phyloP scores from a whole-genome alignment of 1,284 basidiomycete genomes.

The Crepidotus sp. region DNA sequence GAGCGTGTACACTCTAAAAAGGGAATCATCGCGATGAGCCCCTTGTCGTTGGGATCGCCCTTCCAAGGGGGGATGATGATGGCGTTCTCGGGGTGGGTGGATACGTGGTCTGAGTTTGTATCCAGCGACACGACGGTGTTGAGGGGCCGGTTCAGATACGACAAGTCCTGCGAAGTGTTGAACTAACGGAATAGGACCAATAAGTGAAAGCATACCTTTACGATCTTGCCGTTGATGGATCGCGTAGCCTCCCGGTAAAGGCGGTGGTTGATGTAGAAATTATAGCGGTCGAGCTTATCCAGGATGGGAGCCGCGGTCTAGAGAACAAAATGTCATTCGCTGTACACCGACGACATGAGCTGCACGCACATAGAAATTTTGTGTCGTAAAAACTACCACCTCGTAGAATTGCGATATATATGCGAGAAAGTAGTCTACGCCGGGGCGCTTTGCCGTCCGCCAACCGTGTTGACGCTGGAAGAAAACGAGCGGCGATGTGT shows the following conservation, averaged over 20 bases:
- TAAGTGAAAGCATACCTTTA: conserved; percentile 60
- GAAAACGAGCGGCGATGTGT: neutral
- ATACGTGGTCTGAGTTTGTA: conserved; percentile 70
- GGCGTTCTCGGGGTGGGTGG: conserved; percentile 85
- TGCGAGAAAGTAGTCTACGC: conserved; percentile 94
- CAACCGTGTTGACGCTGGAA: conserved; percentile 75
- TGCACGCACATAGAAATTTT: conserved; percentile 75
- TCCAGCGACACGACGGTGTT: conserved; percentile 88
- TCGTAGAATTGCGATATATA: conserved; percentile 98
- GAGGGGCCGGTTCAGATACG: conserved; percentile 89
- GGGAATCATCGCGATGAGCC: conserved; percentile 85
- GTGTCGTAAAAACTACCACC: conserved; percentile 91
- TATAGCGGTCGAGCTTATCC: conserved; percentile 92
- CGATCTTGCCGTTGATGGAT: conserved; percentile 67
- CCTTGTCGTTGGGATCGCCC: conserved; percentile 70
- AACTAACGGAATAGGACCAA: neutral
- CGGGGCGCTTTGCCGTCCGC: conserved; percentile 90
- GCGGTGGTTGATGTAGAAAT: conserved; percentile 81
- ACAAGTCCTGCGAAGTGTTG: conserved; percentile 56
- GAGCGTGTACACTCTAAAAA: conserved; percentile 84
- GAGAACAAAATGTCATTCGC: neutral
- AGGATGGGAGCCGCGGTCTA: conserved; percentile 86
- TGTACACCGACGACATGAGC: conserved; percentile 1
- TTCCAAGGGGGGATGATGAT: conserved; percentile 85
- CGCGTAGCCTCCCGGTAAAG: conserved; percentile 89